Evolutionary conservation across 805 yeast genomes (phyloP).

Genomic region (Trichomonascus vanleenenianus): DNA sequence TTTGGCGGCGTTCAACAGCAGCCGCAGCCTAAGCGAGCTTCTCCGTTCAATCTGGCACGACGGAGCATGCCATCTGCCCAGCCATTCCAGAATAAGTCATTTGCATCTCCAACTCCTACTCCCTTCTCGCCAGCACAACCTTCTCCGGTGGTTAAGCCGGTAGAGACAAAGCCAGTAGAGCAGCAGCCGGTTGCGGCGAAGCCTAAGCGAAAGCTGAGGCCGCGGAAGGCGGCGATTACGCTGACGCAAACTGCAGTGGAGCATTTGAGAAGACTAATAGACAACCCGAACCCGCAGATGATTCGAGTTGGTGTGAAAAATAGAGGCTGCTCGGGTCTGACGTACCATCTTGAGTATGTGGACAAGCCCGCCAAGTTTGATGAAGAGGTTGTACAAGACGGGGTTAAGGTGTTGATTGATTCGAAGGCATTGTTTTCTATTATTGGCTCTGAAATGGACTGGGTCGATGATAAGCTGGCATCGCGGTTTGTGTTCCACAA

Average conservation of each 20-base stretch:
- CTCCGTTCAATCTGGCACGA: constrained; percentile 1
- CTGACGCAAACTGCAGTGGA: constrained; percentile 65
- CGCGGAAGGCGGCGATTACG: constrained; percentile 84
- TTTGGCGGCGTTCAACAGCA: background rate
- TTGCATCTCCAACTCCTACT: too few species aligned
- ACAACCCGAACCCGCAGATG: constrained; percentile 80
- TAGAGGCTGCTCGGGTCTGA: constrained; percentile 93
- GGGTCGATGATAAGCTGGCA: constrained; percentile 88
- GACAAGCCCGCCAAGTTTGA: constrained; percentile 89
- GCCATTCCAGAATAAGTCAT: background rate
- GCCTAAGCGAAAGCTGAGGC: constrained; percentile 55
- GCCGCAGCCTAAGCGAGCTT: constrained; percentile 1
- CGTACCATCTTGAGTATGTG: constrained; percentile 88
- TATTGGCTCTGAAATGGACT: constrained; percentile 97
- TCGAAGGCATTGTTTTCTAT: constrained; percentile 93
- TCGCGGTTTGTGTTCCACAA: constrained; percentile 87
- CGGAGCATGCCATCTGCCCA: background rate
- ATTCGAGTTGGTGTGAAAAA: constrained; percentile 91
- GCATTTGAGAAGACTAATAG: constrained; percentile 60
- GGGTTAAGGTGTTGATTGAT: constrained; percentile 85
- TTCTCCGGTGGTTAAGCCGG: background rate
- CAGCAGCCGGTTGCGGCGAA: constrained; percentile 23
- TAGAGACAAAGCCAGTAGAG: background rate
- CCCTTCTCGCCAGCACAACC: too few species aligned
- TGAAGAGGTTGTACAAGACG: constrained; percentile 86